Conservation (phyloP, 169 alveolate genomes). For the Cyclospora cayetanensis region DNA sequence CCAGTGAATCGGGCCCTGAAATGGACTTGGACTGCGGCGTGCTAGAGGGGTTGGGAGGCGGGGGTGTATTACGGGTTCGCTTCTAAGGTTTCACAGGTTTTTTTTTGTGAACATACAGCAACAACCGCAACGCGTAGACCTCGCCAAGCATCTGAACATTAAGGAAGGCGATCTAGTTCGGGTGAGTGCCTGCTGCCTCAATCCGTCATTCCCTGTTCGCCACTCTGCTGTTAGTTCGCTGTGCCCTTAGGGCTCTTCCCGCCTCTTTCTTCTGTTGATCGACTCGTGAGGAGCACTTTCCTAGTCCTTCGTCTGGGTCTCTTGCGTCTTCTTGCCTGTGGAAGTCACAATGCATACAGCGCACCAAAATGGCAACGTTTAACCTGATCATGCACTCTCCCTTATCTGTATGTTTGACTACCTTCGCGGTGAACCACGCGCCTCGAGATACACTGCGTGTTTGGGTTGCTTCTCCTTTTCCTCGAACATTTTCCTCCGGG, state of each 20-base stretch:
- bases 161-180: constrained; percentile 86
- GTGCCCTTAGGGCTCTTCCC: background rate
- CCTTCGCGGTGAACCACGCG: background rate
- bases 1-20: background rate
- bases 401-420: too few species aligned
- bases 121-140: constrained; percentile 81
- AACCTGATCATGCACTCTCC: too few species aligned
- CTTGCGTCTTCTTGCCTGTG: too few species aligned
- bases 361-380: too few species aligned
- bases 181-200: background rate
- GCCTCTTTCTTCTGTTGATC: background rate
- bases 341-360: too few species aligned
- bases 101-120: background rate
- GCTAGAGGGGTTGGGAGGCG: background rate
- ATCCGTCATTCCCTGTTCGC: background rate
- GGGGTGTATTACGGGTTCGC: background rate
- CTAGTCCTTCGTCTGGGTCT: too few species aligned
- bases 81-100: background rate
- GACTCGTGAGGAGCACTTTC: too few species aligned
- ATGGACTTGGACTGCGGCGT: background rate
- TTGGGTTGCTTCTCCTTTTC: background rate
- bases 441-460: background rate
- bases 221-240: background rate
- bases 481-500: background rate
- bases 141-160: constrained; percentile 83